phyloP scores from a whole-genome alignment of 257 asterid species.

The Lavandula angustifolia region DNA sequence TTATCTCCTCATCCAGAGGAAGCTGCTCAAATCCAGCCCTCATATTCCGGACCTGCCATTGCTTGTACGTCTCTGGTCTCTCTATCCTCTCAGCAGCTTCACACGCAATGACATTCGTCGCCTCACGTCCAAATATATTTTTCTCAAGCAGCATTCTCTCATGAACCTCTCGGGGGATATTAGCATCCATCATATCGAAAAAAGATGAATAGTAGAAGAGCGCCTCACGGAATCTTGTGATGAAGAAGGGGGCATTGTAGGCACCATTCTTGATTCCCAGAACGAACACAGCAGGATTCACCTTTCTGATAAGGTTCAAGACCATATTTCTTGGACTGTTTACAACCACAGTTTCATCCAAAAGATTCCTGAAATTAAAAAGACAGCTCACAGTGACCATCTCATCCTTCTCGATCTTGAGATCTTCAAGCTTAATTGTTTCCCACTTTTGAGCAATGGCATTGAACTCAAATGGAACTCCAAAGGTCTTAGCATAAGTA shows the following conservation, averaged over 20 bases:
- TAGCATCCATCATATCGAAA: slow-evolving; percentile 62
- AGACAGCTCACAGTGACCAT: slow-evolving; percentile 44
- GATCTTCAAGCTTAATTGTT: slow-evolving; percentile 47
- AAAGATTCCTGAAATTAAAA: slow-evolving; percentile 38
- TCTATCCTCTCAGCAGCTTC: slow-evolving; percentile 51
- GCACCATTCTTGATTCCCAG: slow-evolving; percentile 50
- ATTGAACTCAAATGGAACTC: slow-evolving; percentile 51
- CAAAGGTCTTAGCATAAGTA: slow-evolving; percentile 41
- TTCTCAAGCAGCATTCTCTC: slow-evolving; percentile 55
- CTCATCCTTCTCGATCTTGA: slow-evolving; percentile 44
- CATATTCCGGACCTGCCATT: slow-evolving; percentile 52
- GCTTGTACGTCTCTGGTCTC: slow-evolving; percentile 59
- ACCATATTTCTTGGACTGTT: slow-evolving; percentile 53
- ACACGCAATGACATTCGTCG: slow-evolving; percentile 54
- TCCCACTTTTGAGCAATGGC: slow-evolving; percentile 58
- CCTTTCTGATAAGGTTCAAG: slow-evolving; percentile 43
- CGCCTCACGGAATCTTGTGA: slow-evolving; percentile 58
- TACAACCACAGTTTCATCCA: slow-evolving; percentile 49
- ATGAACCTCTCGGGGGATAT: slow-evolving; percentile 43
- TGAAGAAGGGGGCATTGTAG: slow-evolving; percentile 53
- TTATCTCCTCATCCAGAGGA: slow-evolving; percentile 44
- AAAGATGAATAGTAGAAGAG: slow-evolving; percentile 51
- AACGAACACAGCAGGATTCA: slow-evolving; percentile 46
- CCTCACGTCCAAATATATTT: slow-evolving; percentile 47
- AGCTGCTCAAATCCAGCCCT: slow-evolving; percentile 58